A percentile compares a stretch with the other conserved stretches of the same genome.
These are phyloP conservation scores for Rhododendron ovatum DNA, from an alignment of 148 eudicot genomes.

Conservation along the genomic window DNA sequence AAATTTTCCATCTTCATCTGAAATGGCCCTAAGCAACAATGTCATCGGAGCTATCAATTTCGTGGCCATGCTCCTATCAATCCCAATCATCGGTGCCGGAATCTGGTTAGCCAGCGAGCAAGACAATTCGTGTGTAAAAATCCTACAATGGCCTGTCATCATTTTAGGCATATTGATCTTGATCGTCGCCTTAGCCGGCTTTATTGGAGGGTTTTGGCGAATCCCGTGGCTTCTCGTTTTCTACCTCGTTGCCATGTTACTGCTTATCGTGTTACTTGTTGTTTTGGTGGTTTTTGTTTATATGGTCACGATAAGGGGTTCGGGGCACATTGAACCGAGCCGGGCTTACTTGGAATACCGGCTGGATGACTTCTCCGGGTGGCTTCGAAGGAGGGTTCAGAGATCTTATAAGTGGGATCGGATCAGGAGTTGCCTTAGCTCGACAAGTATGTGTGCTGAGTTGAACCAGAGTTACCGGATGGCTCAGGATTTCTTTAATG, in stretches of 20 bases:
- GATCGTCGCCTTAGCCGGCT: conserved; percentile 55
- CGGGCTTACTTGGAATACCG: conserved; percentile 71
- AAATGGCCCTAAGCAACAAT: conserved; percentile 81
- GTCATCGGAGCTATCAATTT: conserved; percentile 71
- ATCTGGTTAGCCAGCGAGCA: conserved; percentile 67
- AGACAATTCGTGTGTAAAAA: conserved; percentile 60
- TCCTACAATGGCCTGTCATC: conserved; percentile 84
- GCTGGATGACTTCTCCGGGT: conserved; percentile 69
- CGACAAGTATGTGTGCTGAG: conserved; percentile 60
- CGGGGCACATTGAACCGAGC: conserved; percentile 70
- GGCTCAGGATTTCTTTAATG: conserved; percentile 79
- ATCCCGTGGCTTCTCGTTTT: conserved; percentile 49
- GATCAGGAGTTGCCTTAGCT: conserved; percentile 62
- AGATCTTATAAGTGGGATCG: conserved; percentile 73
- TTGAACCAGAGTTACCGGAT: conserved; percentile 63
- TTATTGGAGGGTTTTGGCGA: conserved; percentile 75
- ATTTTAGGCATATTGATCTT: conserved; percentile 63
- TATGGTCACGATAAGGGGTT: conserved; percentile 65
- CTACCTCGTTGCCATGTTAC: conserved; percentile 70
- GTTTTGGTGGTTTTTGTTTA: conserved; percentile 60
- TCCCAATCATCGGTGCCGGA: conserved; percentile 74
- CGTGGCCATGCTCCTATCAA: conserved; percentile 64
- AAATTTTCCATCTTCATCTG: background rate
- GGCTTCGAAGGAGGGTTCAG: conserved; percentile 51
- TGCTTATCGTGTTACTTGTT: conserved; percentile 53